Percentiles rank a stretch among this genome's conserved stretches.
Conservation (phyloP, 2,329 filamentous ascomycete genomes). For the Fusarium nematophilum region DNA sequence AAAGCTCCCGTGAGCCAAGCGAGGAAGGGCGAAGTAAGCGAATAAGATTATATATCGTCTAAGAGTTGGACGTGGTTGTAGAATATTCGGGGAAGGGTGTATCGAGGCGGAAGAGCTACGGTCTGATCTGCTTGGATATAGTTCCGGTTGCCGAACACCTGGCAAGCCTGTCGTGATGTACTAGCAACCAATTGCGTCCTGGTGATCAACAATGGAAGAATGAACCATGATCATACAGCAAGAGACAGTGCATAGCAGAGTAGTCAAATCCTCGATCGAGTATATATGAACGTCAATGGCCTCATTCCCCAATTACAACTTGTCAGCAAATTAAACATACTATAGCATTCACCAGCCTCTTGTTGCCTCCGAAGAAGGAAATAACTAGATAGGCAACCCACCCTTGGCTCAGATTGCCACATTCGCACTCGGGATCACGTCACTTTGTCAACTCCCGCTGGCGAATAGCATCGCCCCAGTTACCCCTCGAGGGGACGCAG, state of each 20-base stretch:
- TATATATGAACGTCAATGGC: too few species aligned
- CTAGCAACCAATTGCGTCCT: too few species aligned
- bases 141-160: too few species aligned
- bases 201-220: too few species aligned
- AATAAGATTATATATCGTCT: not conserved
- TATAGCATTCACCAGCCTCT: not conserved
- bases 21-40: not conserved
- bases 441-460: not conserved
- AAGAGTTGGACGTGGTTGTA: not conserved
- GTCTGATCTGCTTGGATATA: too few species aligned
- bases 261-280: too few species aligned
- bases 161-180: too few species aligned
- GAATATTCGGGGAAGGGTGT: not conserved
- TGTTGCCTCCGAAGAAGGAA: not conserved
- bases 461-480: not conserved
- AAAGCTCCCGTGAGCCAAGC: not conserved
- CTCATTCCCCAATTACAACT: too few species aligned
- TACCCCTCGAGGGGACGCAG: not conserved
- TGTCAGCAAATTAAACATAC: too few species aligned
- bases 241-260: too few species aligned
- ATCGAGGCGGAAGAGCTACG: not conserved
- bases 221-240: too few species aligned
- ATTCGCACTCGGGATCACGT: conserved; percentile 5
- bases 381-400: not conserved
- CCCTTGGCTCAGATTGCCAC: not conserved